Evolutionary conservation across 2,329 filamentous ascomycete genomes (phyloP), one percentile per base, ranked within the genome.

Genomic region (Penicillium sp.): DNA sequence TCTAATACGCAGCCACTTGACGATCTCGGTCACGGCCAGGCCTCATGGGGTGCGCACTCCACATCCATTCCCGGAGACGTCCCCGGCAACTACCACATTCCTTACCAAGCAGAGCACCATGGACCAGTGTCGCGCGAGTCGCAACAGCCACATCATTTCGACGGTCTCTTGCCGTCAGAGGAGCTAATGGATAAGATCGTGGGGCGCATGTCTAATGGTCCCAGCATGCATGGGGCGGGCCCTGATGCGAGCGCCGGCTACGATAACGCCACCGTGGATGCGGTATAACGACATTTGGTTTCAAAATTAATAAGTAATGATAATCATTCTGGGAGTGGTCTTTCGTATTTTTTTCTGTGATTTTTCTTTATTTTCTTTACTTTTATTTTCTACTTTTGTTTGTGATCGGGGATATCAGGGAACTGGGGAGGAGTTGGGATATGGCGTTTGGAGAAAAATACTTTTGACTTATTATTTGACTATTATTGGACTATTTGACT

Each of bases 101-200:
- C 65, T n/a, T 75, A 65, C 57, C 66, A 66, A 38, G 38, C 64
- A 7, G 67, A 71, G 17, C 70, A 72, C 51, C 66, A 69, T 17
- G 65, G 57, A 12, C 47, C 72, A 8, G 67, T 65, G 5, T 67
- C 71, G 22, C 69, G 72, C 11, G 73, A 73, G 53, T 58, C 68
- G 26, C 68, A 73, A 36, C 48, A 73, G 37, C 48, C 56, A 33
- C 70, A 65, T 50, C 61, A 68, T 11, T 68, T 73, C 12, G 72
- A 74, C 45, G 67, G 65, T 3, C 58, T 74, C 22, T 54, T 73
- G 51, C 63, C 69, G 10, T 63, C 70, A 0, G 72, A 74, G 38
- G 71, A 74, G 49, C 59, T 74, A 56, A 72, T 73, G 58, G 70
- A 73, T 45, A 74, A 73, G 58, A 55, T 74, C 30, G 72, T 74